Percentiles rank a stretch among this genome's conserved stretches.
These are phyloP conservation scores for Iris pallida DNA, from an alignment of 116 monocot species.

Conservation along the genomic window DNA sequence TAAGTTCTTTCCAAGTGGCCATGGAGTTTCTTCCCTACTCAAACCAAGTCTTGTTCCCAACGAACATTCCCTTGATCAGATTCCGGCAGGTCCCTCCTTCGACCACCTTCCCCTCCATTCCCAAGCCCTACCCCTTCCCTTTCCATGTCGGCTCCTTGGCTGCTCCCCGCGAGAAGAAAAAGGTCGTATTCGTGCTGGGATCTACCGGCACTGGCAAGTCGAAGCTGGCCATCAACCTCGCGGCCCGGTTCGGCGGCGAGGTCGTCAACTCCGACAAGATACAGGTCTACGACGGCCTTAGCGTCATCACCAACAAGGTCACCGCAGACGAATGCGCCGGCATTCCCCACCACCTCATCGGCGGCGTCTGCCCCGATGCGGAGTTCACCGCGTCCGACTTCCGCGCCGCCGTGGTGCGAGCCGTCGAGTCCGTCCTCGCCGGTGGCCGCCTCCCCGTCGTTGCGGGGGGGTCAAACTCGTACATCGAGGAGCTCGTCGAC, in stretches of 20 bases:
- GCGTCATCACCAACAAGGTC: slow-evolving; percentile 35
- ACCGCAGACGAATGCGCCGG: slow-evolving; percentile 18
- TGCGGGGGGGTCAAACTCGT: slow-evolving; percentile 42
- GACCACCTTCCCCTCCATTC: background rate
- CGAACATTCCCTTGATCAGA: background rate
- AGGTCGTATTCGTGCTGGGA: slow-evolving; percentile 25
- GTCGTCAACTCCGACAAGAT: slow-evolving; percentile 50
- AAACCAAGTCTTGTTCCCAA: background rate
- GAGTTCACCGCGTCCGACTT: slow-evolving; percentile 32
- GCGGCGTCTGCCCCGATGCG: slow-evolving; percentile 25
- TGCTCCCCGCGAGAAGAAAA: slow-evolving; percentile 2
- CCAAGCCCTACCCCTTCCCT: background rate
- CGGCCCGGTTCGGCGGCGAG: slow-evolving; percentile 26
- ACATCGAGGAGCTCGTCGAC: slow-evolving; percentile 24
- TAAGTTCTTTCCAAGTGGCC: too few relatives aligned
- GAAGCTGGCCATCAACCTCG: slow-evolving; percentile 32
- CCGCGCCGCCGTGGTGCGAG: background rate
- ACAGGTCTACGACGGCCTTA: slow-evolving; percentile 34
- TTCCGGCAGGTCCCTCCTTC: slow-evolving; percentile 3
- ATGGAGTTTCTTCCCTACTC: slow-evolving; percentile 6
- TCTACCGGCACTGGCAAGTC: slow-evolving; percentile 36
- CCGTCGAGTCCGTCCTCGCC: slow-evolving; percentile 14
- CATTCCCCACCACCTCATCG: slow-evolving; percentile 42
- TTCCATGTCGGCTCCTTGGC: background rate
- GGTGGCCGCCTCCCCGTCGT: slow-evolving; percentile 26